These are phyloP conservation scores for Cyclotella sp. DNA, from an alignment of 108 stramenopile species.

Conservation along the genomic window DNA sequence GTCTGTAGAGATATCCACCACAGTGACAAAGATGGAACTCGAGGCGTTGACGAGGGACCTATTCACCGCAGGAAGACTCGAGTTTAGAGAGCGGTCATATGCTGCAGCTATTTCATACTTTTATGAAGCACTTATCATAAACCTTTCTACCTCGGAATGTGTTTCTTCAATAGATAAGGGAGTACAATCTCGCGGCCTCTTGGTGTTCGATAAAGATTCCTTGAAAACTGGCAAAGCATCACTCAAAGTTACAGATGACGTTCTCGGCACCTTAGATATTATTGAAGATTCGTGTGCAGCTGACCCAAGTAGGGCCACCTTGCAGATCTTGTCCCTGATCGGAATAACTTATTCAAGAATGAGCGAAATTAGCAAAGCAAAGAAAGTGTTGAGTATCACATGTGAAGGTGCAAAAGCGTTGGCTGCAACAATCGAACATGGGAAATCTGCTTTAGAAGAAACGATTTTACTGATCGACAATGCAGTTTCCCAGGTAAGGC, in stretches of 20 bases:
- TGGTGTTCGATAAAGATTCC: conserved; percentile 18
- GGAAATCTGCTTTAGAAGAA: conserved; percentile 7
- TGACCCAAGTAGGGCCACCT: conserved; percentile 6
- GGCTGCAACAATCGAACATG: conserved; percentile 7
- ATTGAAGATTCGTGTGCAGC: conserved; percentile 2
- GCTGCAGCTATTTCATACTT: conserved; percentile 41
- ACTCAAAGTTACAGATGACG: conserved; percentile 29
- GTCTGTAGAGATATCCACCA: conserved; percentile 4
- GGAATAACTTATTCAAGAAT: conserved; percentile 40
- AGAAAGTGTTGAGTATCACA: conserved; percentile 10
- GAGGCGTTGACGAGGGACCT: conserved; percentile 35
- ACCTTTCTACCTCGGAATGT: background rate
- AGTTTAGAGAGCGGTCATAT: conserved; percentile 41
- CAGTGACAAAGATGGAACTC: conserved; percentile 15
- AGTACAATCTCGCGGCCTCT: conserved; percentile 5
- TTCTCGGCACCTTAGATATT: conserved; percentile 1
- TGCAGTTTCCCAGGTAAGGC: conserved; percentile 26
- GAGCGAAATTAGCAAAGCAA: conserved; percentile 24
- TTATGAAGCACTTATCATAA: conserved; percentile 42
- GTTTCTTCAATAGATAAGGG: background rate
- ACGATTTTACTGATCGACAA: conserved; percentile 24
- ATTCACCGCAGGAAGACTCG: conserved; percentile 32
- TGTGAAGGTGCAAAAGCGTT: conserved; percentile 2
- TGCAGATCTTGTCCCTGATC: conserved; percentile 40
- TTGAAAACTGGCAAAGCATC: conserved; percentile 22